These are phyloP conservation scores for Fusarium nodosum DNA, from an alignment of 2,329 filamentous ascomycete genomes.

Conservation along the genomic window DNA sequence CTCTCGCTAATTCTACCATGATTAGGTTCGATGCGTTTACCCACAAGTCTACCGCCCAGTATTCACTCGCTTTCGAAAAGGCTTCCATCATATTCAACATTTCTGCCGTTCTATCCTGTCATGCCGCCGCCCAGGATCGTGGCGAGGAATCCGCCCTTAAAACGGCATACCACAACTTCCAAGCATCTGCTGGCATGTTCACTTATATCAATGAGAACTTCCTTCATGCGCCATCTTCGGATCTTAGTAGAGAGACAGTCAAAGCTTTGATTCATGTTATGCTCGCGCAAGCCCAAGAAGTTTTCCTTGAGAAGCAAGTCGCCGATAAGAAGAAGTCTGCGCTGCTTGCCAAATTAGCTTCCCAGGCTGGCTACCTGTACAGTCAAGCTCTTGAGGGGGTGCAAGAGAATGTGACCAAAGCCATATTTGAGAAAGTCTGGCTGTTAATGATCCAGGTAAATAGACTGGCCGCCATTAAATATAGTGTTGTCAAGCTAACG, in stretches of 20 bases:
- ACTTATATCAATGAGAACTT: constrained; percentile 99
- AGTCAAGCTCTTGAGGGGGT: constrained; percentile 88
- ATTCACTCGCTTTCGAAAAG: constrained; percentile 97
- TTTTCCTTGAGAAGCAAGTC: constrained; percentile 97
- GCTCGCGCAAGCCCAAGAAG: constrained; percentile 95
- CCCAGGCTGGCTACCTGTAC: constrained; percentile 91
- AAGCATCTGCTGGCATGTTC: constrained; percentile 98
- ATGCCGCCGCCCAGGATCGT: constrained; percentile 92
- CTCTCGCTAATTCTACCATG: constrained; percentile 14
- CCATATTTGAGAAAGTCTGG: constrained; percentile 96
- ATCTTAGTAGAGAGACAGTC: constrained; percentile 94
- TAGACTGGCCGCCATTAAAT: background rate
- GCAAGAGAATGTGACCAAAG: constrained; percentile 91
- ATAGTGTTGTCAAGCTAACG: constrained; percentile 33
- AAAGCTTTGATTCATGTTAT: constrained; percentile 94
- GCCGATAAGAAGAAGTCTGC: constrained; percentile 93
- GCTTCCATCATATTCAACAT: constrained; percentile 99
- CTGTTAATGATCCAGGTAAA: constrained; percentile 81
- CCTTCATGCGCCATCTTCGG: constrained; percentile 94
- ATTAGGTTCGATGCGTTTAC: constrained; percentile 98
- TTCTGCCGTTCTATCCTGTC: constrained; percentile 93
- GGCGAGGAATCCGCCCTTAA: constrained; percentile 94
- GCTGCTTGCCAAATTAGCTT: constrained; percentile 90
- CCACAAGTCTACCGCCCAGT: constrained; percentile 96
- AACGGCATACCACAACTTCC: constrained; percentile 97